Base-by-base conservation (phyloP, 148 eudicot genomes). In the Rhododendron griersonianum region DNA sequence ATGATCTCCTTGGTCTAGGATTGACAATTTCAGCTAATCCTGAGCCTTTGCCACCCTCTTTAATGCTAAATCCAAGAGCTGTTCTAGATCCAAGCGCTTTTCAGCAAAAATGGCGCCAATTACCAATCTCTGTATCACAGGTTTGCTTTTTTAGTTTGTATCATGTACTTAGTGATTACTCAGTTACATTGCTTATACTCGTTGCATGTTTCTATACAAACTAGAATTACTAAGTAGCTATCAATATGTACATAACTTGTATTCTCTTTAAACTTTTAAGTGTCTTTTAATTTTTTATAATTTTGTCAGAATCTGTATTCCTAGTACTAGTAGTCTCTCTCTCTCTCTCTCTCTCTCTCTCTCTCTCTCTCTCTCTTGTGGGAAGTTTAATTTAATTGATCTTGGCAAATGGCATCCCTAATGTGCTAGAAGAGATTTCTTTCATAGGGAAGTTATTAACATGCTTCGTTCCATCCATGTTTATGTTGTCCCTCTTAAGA, bases 81-180 rank as follows among this genome's bases (percentile, higher is more conserved):
- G 92, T 84, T 87, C 87, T 94, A 69, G 95, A 94, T 89, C 96
- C 99, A 5, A 93, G 89, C 75, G 88, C 91, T 85, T 98, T 95
- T 89, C 99, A 98, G 93, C 99, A 98, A 87, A 98, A 98, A 91
- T 98, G 99, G 99, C 98, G 98, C 73, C 98, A 94, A 81, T 86
- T 98, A 28, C 94, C 96, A 76, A 84, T 94, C 77, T 93, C 98
- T 44, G 9, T 91, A 84, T 91, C 98, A 45, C 95, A 94, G 99
- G 99, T 95, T 90, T 80, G 87, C 83, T 88, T 35, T 85, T 84
- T 16, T 73, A 41, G 45, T 83, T 78, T 57, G 47, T 71, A 51
- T 41, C 28, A 84, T 28, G 39, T 15, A 11, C 55, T 77, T 16
- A 30, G 33, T 51, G 80, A 11, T 55, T 25, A 33, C 10, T n/a